Conservation (phyloP, 2,329 filamentous ascomycete species). For the Xylaria sp. region DNA sequence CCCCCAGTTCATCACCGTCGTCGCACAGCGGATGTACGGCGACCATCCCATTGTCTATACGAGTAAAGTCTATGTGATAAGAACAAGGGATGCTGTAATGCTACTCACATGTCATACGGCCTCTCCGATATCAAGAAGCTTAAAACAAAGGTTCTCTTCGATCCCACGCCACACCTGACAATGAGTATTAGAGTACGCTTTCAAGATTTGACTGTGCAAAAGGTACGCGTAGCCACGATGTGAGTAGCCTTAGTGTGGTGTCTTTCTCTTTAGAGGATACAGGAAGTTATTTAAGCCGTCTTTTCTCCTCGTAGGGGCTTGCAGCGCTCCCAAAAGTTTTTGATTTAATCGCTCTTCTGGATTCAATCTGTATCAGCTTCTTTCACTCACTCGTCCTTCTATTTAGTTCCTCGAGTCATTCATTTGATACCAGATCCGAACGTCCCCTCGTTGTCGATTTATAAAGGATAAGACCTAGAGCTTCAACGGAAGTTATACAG, state of each 20-base stretch:
- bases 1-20: too few species aligned
- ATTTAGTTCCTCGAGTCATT: constrained; percentile 5
- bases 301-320: background rate
- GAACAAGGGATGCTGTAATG: background rate
- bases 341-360: background rate
- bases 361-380: background rate
- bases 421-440: background rate
- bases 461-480: background rate
- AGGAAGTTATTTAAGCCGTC: constrained; percentile 5
- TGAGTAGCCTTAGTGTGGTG: background rate
- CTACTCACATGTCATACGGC: background rate
- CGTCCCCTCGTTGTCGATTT: background rate
- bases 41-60: background rate
- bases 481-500: background rate
- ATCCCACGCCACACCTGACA: background rate
- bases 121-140: background rate
- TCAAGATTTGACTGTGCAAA: background rate
- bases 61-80: background rate
- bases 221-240: background rate
- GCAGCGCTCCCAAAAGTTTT: too few species aligned
- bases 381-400: background rate
- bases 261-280: background rate
- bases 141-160: background rate
- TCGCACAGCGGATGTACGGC: background rate
- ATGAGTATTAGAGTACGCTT: constrained; percentile 5